Percentiles rank a stretch among this genome's conserved stretches.
These are phyloP conservation scores for Cryphonectria carpinicola DNA, from an alignment of 2,329 filamentous ascomycete species.

Conservation along the genomic window DNA sequence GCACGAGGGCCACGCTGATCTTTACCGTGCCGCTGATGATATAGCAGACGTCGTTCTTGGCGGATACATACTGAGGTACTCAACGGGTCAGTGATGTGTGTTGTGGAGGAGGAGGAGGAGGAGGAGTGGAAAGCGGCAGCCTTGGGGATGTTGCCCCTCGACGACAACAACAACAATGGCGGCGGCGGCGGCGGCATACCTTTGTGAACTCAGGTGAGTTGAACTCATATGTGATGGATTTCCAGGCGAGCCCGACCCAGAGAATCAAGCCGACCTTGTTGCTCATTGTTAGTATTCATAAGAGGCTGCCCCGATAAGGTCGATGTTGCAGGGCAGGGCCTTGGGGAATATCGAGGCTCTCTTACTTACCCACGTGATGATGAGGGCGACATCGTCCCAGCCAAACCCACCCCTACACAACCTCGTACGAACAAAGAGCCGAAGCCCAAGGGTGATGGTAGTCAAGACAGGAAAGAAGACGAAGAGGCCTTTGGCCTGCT, in stretches of 20 bases:
- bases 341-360: background rate
- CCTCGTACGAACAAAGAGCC: slow-evolving; percentile 20
- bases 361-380: slow-evolving; percentile 24
- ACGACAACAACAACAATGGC: background rate
- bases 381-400: slow-evolving; percentile 25
- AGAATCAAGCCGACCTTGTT: slow-evolving; percentile 18
- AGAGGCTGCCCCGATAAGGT: background rate
- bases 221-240: background rate
- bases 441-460: slow-evolving; percentile 27
- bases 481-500: slow-evolving; percentile 16
- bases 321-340: background rate
- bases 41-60: slow-evolving; percentile 25
- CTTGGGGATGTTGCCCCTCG: background rate
- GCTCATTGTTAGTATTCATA: background rate
- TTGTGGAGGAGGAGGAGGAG: background rate
- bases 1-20: slow-evolving; percentile 26
- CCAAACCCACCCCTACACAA: slow-evolving; percentile 25
- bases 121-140: background rate
- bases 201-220: background rate
- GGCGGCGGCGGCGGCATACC: background rate
- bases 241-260: slow-evolving; percentile 14
- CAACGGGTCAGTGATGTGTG: background rate
- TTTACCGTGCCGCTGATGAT: slow-evolving; percentile 26
- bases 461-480: slow-evolving; percentile 25
- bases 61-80: slow-evolving; percentile 14